Evolutionary conservation across 2,329 filamentous ascomycete genomes (phyloP).

Genomic region (Verticillium longisporum): DNA sequence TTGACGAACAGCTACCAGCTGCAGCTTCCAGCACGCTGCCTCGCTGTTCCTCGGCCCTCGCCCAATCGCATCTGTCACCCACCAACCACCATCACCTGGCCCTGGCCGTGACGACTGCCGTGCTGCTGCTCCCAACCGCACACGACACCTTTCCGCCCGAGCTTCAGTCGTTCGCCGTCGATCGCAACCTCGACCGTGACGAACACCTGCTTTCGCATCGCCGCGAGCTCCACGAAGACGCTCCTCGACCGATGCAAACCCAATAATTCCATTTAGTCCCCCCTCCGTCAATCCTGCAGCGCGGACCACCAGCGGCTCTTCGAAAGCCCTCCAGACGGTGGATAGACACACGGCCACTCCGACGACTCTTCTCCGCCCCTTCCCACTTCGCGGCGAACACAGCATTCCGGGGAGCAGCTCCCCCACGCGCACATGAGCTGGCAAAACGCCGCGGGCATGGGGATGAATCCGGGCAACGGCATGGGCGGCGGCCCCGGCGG

Average conservation of each 20-base stretch:
- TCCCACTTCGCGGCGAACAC: neutral
- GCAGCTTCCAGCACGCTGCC: neutral
- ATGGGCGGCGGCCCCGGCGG: constrained; percentile 34
- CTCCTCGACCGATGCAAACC: neutral
- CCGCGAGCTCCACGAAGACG: neutral
- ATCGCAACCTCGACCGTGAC: neutral
- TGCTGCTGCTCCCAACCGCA: neutral
- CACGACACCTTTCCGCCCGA: neutral
- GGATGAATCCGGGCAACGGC: constrained; percentile 31
- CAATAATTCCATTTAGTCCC: neutral
- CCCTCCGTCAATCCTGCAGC: neutral
- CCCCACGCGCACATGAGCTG: constrained; percentile 23
- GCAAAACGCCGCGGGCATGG: constrained; percentile 31
- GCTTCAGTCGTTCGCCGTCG: neutral
- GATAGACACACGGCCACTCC: neutral
- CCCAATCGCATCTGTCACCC: neutral
- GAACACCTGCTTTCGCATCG: neutral
- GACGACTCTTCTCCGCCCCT: neutral
- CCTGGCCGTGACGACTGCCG: neutral
- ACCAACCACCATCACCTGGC: neutral
- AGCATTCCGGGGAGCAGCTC: constrained; percentile 5
- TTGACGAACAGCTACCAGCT: neutral
- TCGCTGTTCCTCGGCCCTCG: neutral
- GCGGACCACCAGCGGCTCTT: neutral
- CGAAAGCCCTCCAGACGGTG: neutral